These are phyloP conservation scores for Candida albicans DNA, from an alignment of 1,139 yeast genomes.

Conservation along the genomic window DNA sequence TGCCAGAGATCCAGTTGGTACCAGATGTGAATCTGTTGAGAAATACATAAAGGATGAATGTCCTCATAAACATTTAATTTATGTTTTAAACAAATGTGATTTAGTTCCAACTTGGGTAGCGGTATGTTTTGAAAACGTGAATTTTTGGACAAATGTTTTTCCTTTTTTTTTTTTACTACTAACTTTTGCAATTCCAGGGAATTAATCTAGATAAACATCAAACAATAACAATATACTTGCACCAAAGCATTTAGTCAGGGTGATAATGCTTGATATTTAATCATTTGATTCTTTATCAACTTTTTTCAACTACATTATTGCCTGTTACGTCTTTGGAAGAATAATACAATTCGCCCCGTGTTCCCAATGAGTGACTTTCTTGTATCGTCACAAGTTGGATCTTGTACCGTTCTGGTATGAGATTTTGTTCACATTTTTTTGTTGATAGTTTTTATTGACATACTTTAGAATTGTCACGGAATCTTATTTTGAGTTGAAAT, in stretches of 20 bases:
- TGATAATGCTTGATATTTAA: constrained; percentile 27
- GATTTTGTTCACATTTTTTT: constrained; percentile 36
- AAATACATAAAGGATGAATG: constrained; percentile 91
- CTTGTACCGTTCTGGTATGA: constrained; percentile 45
- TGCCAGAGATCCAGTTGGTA: constrained; percentile 97
- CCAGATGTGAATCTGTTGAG: constrained; percentile 91
- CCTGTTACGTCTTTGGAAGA: constrained; percentile 22
- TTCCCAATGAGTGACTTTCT: constrained; percentile 24
- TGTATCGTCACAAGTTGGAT: constrained; percentile 15
- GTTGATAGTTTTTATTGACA: constrained; percentile 47
- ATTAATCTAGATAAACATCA: not conserved
- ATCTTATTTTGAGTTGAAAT: constrained; percentile 66
- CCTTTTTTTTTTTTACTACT: constrained; percentile 9
- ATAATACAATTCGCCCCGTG: constrained; percentile 26
- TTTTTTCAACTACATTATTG: constrained; percentile 26
- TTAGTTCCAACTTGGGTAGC: constrained; percentile 99
- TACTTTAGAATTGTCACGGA: constrained; percentile 39
- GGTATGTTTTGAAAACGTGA: constrained; percentile 59
- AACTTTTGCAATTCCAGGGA: not conserved
- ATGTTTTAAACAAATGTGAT: constrained; percentile 95
- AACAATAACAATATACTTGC: not conserved
- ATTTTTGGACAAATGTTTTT: no score
- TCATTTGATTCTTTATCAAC: not conserved
- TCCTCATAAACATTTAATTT: constrained; percentile 93
- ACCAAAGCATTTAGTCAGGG: constrained; percentile 78